Evolutionary conservation across 2,329 filamentous ascomycete genomes (phyloP).

Genomic region (Coniochaeta sp.): DNA sequence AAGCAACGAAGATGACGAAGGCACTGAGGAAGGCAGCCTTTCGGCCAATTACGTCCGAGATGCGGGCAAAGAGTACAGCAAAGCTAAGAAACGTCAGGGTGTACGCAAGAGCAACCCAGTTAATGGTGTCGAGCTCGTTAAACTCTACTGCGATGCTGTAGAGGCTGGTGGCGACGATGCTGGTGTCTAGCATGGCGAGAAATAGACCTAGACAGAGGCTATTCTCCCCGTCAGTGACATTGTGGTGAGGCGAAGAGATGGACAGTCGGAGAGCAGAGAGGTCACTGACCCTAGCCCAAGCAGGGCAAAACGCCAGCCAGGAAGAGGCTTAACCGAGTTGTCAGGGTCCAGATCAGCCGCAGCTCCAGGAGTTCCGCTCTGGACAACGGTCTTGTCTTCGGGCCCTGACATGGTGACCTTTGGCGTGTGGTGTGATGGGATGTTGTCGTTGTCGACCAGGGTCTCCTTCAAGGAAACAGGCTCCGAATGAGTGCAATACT

Average conservation of each 20-base stretch:
- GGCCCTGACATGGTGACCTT: neutral
- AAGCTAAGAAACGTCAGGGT: slow-evolving; percentile 50
- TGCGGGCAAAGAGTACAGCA: slow-evolving; percentile 45
- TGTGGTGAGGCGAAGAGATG: slow-evolving; percentile 2
- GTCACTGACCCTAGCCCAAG: neutral
- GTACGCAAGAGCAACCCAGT: slow-evolving; percentile 49
- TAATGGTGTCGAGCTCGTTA: slow-evolving; percentile 32
- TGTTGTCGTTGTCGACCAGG: neutral
- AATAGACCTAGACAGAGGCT: slow-evolving; percentile 46
- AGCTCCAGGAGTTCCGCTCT: neutral
- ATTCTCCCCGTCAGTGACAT: neutral
- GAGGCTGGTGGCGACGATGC: slow-evolving; percentile 52
- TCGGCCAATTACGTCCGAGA: slow-evolving; percentile 48
- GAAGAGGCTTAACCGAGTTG: neutral
- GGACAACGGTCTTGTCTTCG: neutral
- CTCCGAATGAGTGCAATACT: neutral
- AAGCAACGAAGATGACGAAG: slow-evolving; percentile 45
- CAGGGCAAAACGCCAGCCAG: neutral
- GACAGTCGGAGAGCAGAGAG: neutral
- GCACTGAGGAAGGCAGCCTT: slow-evolving; percentile 40
- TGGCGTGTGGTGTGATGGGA: neutral
- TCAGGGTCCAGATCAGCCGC: neutral
- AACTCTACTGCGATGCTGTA: slow-evolving; percentile 48
- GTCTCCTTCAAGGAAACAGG: neutral
- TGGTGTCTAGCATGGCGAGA: slow-evolving; percentile 50